Conservation (phyloP, 345 rosid species). For the Camelina neglecta region DNA sequence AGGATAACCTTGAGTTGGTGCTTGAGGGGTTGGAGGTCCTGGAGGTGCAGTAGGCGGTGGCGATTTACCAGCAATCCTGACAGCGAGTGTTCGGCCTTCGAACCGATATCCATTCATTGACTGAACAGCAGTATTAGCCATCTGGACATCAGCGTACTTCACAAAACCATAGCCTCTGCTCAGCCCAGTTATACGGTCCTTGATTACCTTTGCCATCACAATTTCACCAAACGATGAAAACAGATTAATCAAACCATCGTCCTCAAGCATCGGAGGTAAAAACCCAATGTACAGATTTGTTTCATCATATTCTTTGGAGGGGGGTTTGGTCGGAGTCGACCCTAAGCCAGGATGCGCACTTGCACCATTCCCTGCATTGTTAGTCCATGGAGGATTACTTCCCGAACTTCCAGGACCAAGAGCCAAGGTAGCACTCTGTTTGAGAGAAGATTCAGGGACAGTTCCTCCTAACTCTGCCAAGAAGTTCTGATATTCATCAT, state of each 20-base stretch:
- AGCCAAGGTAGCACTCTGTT: conserved; percentile 68
- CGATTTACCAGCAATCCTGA: conserved; percentile 95
- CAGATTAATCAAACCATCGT: conserved; percentile 80
- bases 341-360: conserved; percentile 90
- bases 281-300: conserved; percentile 93
- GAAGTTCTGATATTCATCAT: conserved; percentile 97
- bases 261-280: conserved; percentile 87
- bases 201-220: conserved; percentile 97
- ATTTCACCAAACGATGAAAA: conserved; percentile 91
- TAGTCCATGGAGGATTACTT: conserved; percentile 92
- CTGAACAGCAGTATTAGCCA: conserved; percentile 84
- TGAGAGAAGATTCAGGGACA: conserved; percentile 86
- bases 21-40: conserved; percentile 67
- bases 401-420: conserved; percentile 71
- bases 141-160: conserved; percentile 82
- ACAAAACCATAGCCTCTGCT: conserved; percentile 97
- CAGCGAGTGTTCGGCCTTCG: conserved; percentile 90
- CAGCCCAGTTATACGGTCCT: conserved; percentile 74
- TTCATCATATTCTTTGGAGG: conserved; percentile 85
- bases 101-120: conserved; percentile 86
- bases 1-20: conserved; percentile 62
- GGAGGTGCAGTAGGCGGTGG: conserved; percentile 86
- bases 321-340: conserved; percentile 62
- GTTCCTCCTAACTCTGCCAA: conserved; percentile 92
- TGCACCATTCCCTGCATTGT: conserved; percentile 58